Conservation (phyloP, 768 basidiomycete species). For the Fibroporia radiculosa region DNA sequence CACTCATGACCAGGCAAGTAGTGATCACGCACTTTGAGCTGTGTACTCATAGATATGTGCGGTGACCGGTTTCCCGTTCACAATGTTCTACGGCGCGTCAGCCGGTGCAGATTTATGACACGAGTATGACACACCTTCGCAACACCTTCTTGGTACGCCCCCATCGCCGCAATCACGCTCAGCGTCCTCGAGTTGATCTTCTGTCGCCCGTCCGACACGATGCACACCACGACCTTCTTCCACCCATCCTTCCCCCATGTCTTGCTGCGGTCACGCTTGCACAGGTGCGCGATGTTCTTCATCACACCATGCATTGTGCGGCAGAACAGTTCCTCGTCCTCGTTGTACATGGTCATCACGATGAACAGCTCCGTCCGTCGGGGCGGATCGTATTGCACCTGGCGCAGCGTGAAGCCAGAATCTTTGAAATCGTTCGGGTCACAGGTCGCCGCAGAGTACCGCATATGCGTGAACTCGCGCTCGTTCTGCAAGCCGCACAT, state of each 20-base stretch:
- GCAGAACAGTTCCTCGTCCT: slow-evolving; percentile 84
- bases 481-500: slow-evolving; percentile 72
- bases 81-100: slow-evolving; percentile 41
- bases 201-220: slow-evolving; percentile 78
- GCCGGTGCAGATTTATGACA: background rate
- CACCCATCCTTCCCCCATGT: slow-evolving; percentile 97
- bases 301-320: slow-evolving; percentile 95
- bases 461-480: slow-evolving; percentile 92
- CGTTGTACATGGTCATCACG: slow-evolving; percentile 98
- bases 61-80: slow-evolving; percentile 75
- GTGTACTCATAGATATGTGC: slow-evolving; percentile 95
- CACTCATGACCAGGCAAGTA: background rate
- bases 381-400: slow-evolving; percentile 86
- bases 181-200: slow-evolving; percentile 83
- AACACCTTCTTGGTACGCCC: slow-evolving; percentile 90
- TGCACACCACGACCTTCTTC: slow-evolving; percentile 96
- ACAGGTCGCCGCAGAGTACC: slow-evolving; percentile 92
- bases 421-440: slow-evolving; percentile 90
- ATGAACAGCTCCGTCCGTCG: slow-evolving; percentile 92
- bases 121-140: slow-evolving; percentile 52
- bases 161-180: slow-evolving; percentile 87
- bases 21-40: slow-evolving; percentile 60
- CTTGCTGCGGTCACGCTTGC: slow-evolving; percentile 78
- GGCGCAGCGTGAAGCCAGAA: slow-evolving; percentile 78
- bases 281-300: slow-evolving; percentile 87